phyloP scores from a whole-genome alignment of 2,329 filamentous ascomycete genomes.

The Gliomastix tumulicola region DNA sequence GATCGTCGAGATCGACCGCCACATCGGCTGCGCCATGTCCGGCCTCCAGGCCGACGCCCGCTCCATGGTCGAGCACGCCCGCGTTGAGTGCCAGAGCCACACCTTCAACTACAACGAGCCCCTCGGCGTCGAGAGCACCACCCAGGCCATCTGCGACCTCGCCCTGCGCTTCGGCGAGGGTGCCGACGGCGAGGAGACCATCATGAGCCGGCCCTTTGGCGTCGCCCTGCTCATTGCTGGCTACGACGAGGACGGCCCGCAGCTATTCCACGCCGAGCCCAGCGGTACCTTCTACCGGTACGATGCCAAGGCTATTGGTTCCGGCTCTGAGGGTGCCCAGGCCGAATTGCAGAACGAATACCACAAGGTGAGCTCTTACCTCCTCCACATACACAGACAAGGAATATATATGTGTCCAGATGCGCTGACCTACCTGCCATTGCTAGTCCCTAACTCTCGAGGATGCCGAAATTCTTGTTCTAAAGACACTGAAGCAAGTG shows the following conservation, averaged over 20 bases:
- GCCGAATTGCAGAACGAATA: constrained; percentile 98
- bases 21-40: constrained; percentile 98
- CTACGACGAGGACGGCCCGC: constrained; percentile 93
- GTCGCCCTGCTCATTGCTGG: constrained; percentile 94
- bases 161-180: constrained; percentile 95
- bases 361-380: constrained; percentile 69
- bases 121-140: constrained; percentile 93
- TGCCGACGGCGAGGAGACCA: constrained; percentile 94
- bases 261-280: constrained; percentile 95
- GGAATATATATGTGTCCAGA: neutral
- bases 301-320: constrained; percentile 97
- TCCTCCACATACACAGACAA: no score
- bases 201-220: constrained; percentile 96
- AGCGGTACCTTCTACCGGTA: constrained; percentile 98
- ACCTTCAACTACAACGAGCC: constrained; percentile 97
- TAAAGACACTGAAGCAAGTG: constrained; percentile 98
- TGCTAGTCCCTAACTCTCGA: constrained; percentile 76
- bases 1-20: constrained; percentile 98
- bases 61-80: constrained; percentile 96
- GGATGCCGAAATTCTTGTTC: constrained; percentile 88
- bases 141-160: constrained; percentile 96
- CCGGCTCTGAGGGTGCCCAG: constrained; percentile 93
- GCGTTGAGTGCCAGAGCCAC: constrained; percentile 95
- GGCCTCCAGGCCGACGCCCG: constrained; percentile 95
- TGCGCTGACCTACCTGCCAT: no score